Percentiles rank a stretch among this genome's conserved stretches.
Evolutionary conservation across 805 yeast genomes (phyloP).

Genomic region (Danielozyma ontarioensis): DNA sequence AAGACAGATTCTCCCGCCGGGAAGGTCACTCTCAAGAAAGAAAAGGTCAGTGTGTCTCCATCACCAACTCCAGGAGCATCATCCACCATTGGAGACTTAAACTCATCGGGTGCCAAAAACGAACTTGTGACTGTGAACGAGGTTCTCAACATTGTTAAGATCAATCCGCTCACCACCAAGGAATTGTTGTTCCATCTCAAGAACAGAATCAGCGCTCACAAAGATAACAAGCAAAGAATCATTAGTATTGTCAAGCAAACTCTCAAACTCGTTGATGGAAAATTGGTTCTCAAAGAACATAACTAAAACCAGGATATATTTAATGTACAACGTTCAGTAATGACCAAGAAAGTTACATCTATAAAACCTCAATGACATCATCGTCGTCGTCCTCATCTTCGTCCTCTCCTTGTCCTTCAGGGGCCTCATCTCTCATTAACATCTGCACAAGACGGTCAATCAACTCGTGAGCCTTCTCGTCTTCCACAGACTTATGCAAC

Average conservation of each 20-base stretch:
- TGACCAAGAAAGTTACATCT: no score
- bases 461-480: conserved; percentile 49
- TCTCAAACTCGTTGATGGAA: conserved; percentile 49
- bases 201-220: conserved; percentile 57
- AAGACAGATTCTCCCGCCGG: conserved; percentile 26
- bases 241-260: conserved; percentile 53
- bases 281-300: conserved; percentile 34
- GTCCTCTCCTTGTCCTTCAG: conserved; percentile 25
- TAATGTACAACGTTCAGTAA: no score
- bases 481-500: conserved; percentile 58
- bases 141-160: conserved; percentile 56
- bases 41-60: background rate
- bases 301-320: background rate
- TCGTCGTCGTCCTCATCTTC: conserved; percentile 47
- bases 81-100: conserved; percentile 19
- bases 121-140: conserved; percentile 64
- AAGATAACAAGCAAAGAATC: conserved; percentile 57
- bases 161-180: conserved; percentile 56
- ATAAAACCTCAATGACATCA: conserved; percentile 49
- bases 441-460: conserved; percentile 85
- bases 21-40: conserved; percentile 2
- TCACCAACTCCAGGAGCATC: conserved; percentile 3
- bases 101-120: conserved; percentile 33
- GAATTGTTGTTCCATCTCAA: conserved; percentile 58
- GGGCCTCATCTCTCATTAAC: conserved; percentile 86